Evolutionary conservation across 139 green algal species (phyloP), one percentile per base, ranked within the genome.

Genomic region (Chlamydomonas applanata): DNA sequence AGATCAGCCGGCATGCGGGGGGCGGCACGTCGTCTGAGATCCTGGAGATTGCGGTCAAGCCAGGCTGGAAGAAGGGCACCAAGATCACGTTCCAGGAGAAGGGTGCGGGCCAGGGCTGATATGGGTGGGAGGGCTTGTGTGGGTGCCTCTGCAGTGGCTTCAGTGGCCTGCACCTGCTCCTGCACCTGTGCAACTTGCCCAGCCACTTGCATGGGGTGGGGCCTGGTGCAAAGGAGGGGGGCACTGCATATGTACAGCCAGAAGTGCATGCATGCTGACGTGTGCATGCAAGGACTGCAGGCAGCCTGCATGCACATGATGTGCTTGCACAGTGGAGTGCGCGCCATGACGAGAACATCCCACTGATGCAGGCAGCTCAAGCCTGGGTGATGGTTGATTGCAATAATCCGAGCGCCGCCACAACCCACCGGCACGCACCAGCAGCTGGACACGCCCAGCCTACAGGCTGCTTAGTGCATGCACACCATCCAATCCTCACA

Each of bases 51-150:
- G 72, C 93, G 20, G 79, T 99, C 30, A 94, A 94, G 85, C 91
- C 95, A 0, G 95, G 95, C 0, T 99, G 93, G 93, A 98, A 99
- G 84, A 89, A 92, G 63, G 94, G 94, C 11, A 99, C 91, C 22
- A 96, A 88, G 70, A 89, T 98, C 68, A 98, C 94, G 0, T 98
- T 98, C 76, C 79, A 82, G 29, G 87, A 93, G 36, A 97, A 97
- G 71, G 89, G 93, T 77, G 89, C 88, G 61, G 46, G 13, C 14
- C 46, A 56, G 14, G 46, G 46, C 13, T 56, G 46, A 16, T 56
- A 16, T 24, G 16, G 13, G 46, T 61, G 64, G 64, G n/a, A 57
- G 64, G 34, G 64, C 56, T 32, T 7, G 36, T 71, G 34, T 71
- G 9, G 34, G 32, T 71, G 64, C 14, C 11, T 25, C 24, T 9